A percentile compares a stretch with the other conserved stretches of the same genome.
Evolutionary conservation across 2,329 filamentous ascomycete genomes (phyloP).

Genomic region (Plenodomus lindquistii): DNA sequence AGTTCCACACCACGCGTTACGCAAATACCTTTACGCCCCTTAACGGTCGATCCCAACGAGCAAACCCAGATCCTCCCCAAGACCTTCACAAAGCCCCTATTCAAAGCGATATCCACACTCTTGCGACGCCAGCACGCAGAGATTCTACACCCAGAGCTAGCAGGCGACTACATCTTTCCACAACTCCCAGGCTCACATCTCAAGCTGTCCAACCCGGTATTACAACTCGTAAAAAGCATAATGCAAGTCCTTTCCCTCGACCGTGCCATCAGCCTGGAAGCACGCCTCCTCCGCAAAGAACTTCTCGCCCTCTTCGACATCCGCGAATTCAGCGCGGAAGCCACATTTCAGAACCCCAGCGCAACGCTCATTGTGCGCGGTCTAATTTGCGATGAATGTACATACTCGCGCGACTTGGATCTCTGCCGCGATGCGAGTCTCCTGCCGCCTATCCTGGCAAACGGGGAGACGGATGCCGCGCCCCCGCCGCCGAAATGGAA

Average conservation of each 20-base stretch:
- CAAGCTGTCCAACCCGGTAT: slow-evolving; percentile 67
- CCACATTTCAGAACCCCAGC: slow-evolving; percentile 84
- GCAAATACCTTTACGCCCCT: slow-evolving; percentile 62
- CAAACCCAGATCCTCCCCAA: slow-evolving; percentile 73
- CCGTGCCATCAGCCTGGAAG: slow-evolving; percentile 87
- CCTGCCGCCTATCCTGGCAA: slow-evolving; percentile 56
- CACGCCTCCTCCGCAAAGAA: slow-evolving; percentile 84
- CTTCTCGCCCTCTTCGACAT: slow-evolving; percentile 89
- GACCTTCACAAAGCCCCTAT: slow-evolving; percentile 83
- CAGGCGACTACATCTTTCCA: slow-evolving; percentile 85
- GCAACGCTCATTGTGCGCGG: slow-evolving; percentile 73
- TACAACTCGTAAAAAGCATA: slow-evolving; percentile 89
- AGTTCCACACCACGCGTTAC: slow-evolving; percentile 57
- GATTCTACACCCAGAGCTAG: slow-evolving; percentile 84
- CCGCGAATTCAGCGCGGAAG: slow-evolving; percentile 87
- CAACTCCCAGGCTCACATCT: slow-evolving; percentile 73
- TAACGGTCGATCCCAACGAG: slow-evolving; percentile 61
- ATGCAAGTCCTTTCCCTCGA: slow-evolving; percentile 92
- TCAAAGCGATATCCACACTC: slow-evolving; percentile 83
- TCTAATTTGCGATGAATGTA: slow-evolving; percentile 88
- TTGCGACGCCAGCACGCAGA: slow-evolving; percentile 86
- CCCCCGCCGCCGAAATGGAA: slow-evolving; percentile 68
- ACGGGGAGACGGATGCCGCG: slow-evolving; percentile 29
- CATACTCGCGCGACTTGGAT: slow-evolving; percentile 84
- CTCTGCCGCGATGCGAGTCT: slow-evolving; percentile 88